Evolutionary conservation across 345 rosid genomes (phyloP).

Genomic region (Litchi chinensis): DNA sequence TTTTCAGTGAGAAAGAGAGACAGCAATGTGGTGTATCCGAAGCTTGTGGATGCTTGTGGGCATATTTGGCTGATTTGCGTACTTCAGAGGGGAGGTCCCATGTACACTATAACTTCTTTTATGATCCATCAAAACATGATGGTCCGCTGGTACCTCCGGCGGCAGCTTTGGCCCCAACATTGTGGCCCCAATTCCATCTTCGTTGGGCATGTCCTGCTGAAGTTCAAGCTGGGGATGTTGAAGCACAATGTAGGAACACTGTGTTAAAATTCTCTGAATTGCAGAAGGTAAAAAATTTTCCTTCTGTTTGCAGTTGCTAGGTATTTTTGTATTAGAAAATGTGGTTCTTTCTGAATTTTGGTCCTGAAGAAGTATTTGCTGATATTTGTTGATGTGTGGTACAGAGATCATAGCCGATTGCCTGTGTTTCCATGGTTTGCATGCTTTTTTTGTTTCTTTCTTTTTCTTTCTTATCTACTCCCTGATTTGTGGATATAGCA

Average conservation of each 20-base stretch:
- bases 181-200: constrained; percentile 98
- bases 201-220: constrained; percentile 97
- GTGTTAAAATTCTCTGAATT: constrained; percentile 57
- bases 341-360: neutral
- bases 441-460: neutral
- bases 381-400: neutral
- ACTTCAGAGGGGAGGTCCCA: constrained; percentile 57
- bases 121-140: constrained; percentile 59
- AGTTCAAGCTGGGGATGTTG: constrained; percentile 74
- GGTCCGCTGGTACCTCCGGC: constrained; percentile 85
- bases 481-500: neutral
- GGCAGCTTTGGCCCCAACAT: constrained; percentile 93
- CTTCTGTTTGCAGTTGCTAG: neutral
- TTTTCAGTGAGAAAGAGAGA: constrained; percentile 90
- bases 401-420: neutral
- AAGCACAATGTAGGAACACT: constrained; percentile 71
- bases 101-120: constrained; percentile 78
- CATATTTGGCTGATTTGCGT: constrained; percentile 80
- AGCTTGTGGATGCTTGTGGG: constrained; percentile 88
- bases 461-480: neutral
- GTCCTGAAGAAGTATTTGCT: neutral
- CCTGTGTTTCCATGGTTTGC: neutral
- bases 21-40: constrained; percentile 64
- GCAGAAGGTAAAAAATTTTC: constrained; percentile 56
- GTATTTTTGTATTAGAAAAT: neutral